A percentile compares a stretch with the other conserved stretches of the same genome.
These are phyloP conservation scores for Begonia masoniana DNA, from an alignment of 306 rosid species.

Conservation along the genomic window DNA sequence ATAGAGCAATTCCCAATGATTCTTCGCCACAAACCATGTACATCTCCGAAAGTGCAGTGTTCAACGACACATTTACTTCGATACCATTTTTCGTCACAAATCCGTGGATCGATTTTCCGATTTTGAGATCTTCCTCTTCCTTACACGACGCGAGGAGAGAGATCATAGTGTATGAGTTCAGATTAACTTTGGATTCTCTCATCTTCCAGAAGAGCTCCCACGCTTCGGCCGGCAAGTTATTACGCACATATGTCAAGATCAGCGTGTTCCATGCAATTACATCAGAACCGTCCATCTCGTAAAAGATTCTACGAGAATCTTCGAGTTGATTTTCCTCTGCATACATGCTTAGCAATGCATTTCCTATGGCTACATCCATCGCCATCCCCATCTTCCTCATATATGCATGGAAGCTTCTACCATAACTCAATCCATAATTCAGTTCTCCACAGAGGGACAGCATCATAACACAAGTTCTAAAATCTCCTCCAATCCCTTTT, in stretches of 20 bases:
- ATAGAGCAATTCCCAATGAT: constrained; percentile 21
- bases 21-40: constrained; percentile 31
- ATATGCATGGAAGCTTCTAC: constrained; percentile 30
- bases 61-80: constrained; percentile 22
- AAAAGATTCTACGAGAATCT: constrained; percentile 20
- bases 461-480: constrained; percentile 23
- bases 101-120: constrained; percentile 28
- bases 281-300: constrained; percentile 16
- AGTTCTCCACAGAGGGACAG: constrained; percentile 13
- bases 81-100: constrained; percentile 23
- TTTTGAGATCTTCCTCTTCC: constrained; percentile 13
- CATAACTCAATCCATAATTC: constrained; percentile 14
- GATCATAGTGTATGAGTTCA: constrained; percentile 28
- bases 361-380: constrained; percentile 24
- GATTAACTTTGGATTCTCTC: constrained; percentile 17
- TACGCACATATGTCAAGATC: constrained; percentile 21
- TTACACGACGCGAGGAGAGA: constrained; percentile 24
- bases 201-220: constrained; percentile 16
- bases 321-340: constrained; percentile 11
- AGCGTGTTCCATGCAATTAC: constrained; percentile 31
- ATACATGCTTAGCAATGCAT: constrained; percentile 27
- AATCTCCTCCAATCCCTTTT: constrained; percentile 18
- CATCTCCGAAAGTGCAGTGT: constrained; percentile 34
- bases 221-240: constrained; percentile 19
- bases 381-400: constrained; percentile 17